These are phyloP conservation scores for Nematocida ironsii DNA, from an alignment of 371 early-diverging fungal genomes.

Conservation along the genomic window DNA sequence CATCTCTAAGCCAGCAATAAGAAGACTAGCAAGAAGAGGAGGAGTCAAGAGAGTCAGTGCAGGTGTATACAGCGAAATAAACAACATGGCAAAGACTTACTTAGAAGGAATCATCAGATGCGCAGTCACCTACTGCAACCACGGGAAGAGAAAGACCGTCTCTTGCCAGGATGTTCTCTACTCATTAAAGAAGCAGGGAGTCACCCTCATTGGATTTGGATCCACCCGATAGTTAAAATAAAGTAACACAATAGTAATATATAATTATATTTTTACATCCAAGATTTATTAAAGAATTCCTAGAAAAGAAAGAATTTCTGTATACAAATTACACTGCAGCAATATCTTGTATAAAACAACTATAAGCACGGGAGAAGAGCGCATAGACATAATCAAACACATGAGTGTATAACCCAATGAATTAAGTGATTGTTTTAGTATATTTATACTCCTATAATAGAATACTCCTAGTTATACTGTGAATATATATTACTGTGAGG, in stretches of 20 bases:
- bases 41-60: constrained; percentile 99
- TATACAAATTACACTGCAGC: not conserved
- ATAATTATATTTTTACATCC: not conserved
- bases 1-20: constrained; percentile 98
- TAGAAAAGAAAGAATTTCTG: not conserved
- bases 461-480: no score
- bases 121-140: constrained; percentile 94
- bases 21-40: constrained; percentile 99
- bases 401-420: no score
- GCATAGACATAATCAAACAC: no score
- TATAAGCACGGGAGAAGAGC: no score
- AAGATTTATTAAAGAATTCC: not conserved
- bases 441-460: no score
- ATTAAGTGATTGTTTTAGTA: no score
- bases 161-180: constrained; percentile 84
- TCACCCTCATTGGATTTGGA: constrained; percentile 72
- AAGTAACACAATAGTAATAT: not conserved
- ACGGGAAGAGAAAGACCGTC: constrained; percentile 99
- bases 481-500: no score
- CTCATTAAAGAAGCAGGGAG: constrained; percentile 92
- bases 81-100: constrained; percentile 88
- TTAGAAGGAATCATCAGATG: constrained; percentile 93
- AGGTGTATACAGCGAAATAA: constrained; percentile 95
- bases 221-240: constrained; percentile 39
- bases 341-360: not conserved